phyloP scores from a whole-genome alignment of 192 early-diverging fungal genomes.

The Coemansia sp. region DNA sequence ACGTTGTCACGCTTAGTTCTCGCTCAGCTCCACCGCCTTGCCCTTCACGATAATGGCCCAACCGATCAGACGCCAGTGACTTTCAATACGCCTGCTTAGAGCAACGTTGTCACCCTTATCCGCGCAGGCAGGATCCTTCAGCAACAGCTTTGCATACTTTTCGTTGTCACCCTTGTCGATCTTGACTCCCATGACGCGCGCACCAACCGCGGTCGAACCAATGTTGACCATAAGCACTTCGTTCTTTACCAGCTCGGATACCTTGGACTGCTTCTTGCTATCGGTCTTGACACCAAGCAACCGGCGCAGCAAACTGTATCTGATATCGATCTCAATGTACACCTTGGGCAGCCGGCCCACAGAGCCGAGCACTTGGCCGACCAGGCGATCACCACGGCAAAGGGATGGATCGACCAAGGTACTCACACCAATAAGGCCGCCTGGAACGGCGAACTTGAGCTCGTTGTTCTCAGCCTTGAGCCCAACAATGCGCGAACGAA shows the following conservation, averaged over 20 bases:
- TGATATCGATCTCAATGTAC: constrained; percentile 94
- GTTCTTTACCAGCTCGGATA: constrained; percentile 88
- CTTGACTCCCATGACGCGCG: constrained; percentile 92
- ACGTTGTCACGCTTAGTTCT: constrained; percentile 22
- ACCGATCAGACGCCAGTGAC: constrained; percentile 98
- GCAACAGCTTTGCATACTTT: constrained; percentile 84
- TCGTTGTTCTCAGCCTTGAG: constrained; percentile 88
- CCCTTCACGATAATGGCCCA: constrained; percentile 97
- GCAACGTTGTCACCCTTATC: constrained; percentile 97
- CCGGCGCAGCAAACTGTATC: constrained; percentile 95
- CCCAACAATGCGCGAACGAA: constrained; percentile 86
- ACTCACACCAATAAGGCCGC: constrained; percentile 98
- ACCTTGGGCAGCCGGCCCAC: constrained; percentile 92
- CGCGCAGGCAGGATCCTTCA: constrained; percentile 91
- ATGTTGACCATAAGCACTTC: constrained; percentile 97
- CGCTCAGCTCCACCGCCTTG: constrained; percentile 38
- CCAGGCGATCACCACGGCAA: constrained; percentile 94
- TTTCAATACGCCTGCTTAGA: constrained; percentile 91
- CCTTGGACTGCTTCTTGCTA: constrained; percentile 98
- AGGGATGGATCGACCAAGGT: constrained; percentile 95
- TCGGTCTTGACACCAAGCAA: constrained; percentile 97
- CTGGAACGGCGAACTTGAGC: constrained; percentile 98
- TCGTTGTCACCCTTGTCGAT: constrained; percentile 56
- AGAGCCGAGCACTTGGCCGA: constrained; percentile 92
- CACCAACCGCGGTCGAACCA: constrained; percentile 93